Base-by-base conservation (phyloP, 192 early-diverging fungal genomes). In the Linnemannia zychae region DNA sequence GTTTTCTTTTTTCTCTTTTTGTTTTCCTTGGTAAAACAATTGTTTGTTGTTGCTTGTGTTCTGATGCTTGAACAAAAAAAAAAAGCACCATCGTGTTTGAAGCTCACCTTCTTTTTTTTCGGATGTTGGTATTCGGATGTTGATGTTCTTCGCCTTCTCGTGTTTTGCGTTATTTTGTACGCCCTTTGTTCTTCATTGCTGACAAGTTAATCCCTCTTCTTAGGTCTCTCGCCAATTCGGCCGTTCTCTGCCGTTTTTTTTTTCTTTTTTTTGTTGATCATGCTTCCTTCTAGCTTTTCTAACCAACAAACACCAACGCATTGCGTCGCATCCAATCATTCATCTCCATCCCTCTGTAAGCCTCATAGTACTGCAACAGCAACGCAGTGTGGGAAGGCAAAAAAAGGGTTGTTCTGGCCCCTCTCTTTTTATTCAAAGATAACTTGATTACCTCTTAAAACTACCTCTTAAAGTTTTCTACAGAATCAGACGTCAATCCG, bases 361-460 rank as follows among this genome's bases (percentile, higher is more conserved):
- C 57, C 9, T 44, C 24, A 28, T 63, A 12, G 28, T 63, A 63
- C 57, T 15, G 31, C 57, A 63, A 63, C 11, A 15, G 57, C 15
- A n/a, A 28, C n/a, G n/a, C n/a, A n/a, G n/a, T n/a, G n/a, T n/a
- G 31, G 7, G 52, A 12, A 63, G 2, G 11, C 0, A 60, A 63
- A 31, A 63, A 63, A 33, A 63, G 57, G 28, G 57, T 31, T 63
- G 57, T 63, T 63, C 57, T 63, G 57, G 57, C 57, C 57, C 57
- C 16, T 17, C 28, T 22, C 31, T 1, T 22, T 5, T 63, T 63
- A 12, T 31, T 63, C 57, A 44, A 15, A 63, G 57, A n/a, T 63
- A 28, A 7, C 17, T 3, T 7, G 11, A 28, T 15, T 63, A 31
- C 28, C 28, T 57, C 7, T 24, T 28, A 7, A 4, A 20, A 2